Conservation (phyloP, 1,284 basidiomycete species). For the Gymnopus androsaceus region DNA sequence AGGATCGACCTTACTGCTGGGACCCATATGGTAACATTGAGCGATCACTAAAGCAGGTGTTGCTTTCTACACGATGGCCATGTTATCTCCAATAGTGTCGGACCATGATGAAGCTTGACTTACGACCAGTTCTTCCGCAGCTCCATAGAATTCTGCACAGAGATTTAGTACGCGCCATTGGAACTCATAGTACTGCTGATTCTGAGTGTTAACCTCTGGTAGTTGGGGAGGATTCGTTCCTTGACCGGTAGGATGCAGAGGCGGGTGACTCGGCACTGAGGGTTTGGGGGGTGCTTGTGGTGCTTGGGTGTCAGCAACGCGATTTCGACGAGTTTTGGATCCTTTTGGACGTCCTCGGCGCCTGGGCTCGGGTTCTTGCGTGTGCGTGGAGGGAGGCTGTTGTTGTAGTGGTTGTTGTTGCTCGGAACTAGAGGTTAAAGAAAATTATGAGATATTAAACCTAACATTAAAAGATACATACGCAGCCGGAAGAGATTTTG, state of each 20-base stretch:
- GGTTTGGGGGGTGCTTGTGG: no score
- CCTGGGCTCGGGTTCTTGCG: constrained; percentile 44
- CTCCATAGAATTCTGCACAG: constrained; percentile 81
- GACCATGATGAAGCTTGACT: constrained; percentile 32
- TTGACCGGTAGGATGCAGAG: constrained; percentile 30
- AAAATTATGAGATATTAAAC: neutral
- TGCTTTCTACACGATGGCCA: constrained; percentile 56
- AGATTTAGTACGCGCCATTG: constrained; percentile 81
- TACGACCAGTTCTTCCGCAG: constrained; percentile 80
- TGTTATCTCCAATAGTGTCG: neutral
- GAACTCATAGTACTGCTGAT: constrained; percentile 80
- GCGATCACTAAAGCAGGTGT: constrained; percentile 72
- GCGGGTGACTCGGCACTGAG: constrained; percentile 32
- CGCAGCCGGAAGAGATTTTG: constrained; percentile 18
- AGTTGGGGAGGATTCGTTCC: constrained; percentile 38
- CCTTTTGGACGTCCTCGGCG: constrained; percentile 72
- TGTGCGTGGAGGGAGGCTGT: no score
- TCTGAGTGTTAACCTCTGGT: constrained; percentile 60
- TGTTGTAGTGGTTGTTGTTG: constrained; percentile 16
- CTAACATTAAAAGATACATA: constrained; percentile 1
- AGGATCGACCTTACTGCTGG: constrained; percentile 69
- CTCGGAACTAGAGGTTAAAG: neutral
- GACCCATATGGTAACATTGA: constrained; percentile 76
- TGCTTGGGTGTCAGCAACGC: constrained; percentile 24
- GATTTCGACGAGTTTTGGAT: constrained; percentile 54